Base-by-base conservation (phyloP, 75 land plant genomes). In the Pseudotsuga menziesii region DNA sequence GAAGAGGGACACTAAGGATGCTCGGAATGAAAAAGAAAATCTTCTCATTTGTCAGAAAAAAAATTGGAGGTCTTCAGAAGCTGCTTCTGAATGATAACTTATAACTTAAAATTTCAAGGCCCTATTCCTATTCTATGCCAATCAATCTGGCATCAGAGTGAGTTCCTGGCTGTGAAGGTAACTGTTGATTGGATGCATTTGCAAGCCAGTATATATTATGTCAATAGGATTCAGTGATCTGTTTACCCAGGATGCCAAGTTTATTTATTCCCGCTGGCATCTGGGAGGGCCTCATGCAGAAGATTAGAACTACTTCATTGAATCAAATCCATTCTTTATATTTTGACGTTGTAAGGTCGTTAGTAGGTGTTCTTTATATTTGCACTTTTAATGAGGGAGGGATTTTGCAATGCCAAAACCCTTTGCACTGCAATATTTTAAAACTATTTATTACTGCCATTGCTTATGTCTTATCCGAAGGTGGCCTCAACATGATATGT, bases 41-140 rank as follows among this genome's bases (percentile, higher is more conserved):
- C 73, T 93, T 25, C 77, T 93, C 62, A 76, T 93, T 27, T 92
- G 94, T n/a, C n/a, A n/a, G n/a, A 93, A 93, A 75, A 86, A 82
- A 52, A 81, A 92, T 39, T 91, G 96, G 94, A 83, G 84, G 59
- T 80, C 93, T 54, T 22, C 73, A 39, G 58, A 78, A 57, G 84
- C 48, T 59, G 52, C 52, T 69, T 48, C 54, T 11, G 48, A 69
- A 69, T 69, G 72, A 69, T 69, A 35, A 48, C 9, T 48, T 9
- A 41, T n/a, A 22, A 9, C 72, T 12, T n/a, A 41, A 66, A n/a
- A 69, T 41, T 69, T 41, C 6, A 69, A 69, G 72, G 72, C n/a
- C 44, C 11, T 44, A 48, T 48, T 48, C 12, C 54, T 48, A 41
- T 69, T 64, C 7, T 16, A 64, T 64, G 69, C 20, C 69, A 35